Base-by-base conservation (phyloP, 1,139 yeast species). In the Suhomyces bribrorum region DNA sequence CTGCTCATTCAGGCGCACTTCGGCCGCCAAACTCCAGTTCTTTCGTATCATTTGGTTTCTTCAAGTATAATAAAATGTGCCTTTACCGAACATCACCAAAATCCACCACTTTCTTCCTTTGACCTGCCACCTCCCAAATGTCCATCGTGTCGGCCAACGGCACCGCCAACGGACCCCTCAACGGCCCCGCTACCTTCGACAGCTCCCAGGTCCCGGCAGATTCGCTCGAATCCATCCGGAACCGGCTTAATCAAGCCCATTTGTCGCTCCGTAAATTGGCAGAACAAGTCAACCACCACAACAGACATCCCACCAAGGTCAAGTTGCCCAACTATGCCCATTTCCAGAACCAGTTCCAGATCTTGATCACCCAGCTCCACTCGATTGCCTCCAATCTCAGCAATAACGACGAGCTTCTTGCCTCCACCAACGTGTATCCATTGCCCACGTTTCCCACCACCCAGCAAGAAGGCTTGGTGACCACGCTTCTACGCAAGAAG, bases 401-500 rank as follows among this genome's bases (percentile, higher is more conserved):
- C 34, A 73, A 73, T 38, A 80, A 83, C 53, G 75, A 77, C 8
- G 84, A 78, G 7, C 59, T 76, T 0, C 66, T 92, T 17, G 74
- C 74, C 32, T 65, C 77, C 11, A 81, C 95, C 1, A 88, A 86
- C 35, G 90, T 82, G 3, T 90, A 80, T 54, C 97, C 97, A 1
- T 66, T 87, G 32, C 86, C 92, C 0, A 74, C 74, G 18, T 92
- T 90, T 56, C 97, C 97, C 3, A 79, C 95, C 0, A 76, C 87
- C 1, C 85, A 86, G 30, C 92, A 87, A 46, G 90, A 86, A 54
- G 87, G 87, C 2, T 68, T 90, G 34, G 66, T 90, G 39, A 85
- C 95, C 1, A 88, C 97, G 0, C 67, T 92, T 46, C 64, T 92
- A 44, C 73, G 97, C 41, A 92, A 89, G 59, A 90, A 90, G 57